A percentile compares a stretch with the other conserved stretches of the same genome.
phyloP scores from a whole-genome alignment of 2,329 filamentous ascomycete species.

The Macrophomina tecta region DNA sequence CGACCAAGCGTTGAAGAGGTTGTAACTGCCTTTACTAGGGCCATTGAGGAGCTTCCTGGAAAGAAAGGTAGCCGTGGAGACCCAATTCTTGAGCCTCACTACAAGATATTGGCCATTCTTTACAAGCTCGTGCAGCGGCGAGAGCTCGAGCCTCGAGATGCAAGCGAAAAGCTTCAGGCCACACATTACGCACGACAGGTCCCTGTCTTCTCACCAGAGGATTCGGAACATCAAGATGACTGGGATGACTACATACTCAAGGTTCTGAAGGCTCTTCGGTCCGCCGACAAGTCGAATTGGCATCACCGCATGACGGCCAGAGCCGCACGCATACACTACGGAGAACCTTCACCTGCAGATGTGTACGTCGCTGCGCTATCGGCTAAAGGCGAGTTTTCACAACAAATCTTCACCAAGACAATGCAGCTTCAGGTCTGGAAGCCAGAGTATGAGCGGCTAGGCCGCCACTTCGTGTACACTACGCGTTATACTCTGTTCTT shows the following conservation, averaged over 20 bases:
- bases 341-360: conserved; percentile 57
- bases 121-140: conserved; percentile 75
- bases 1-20: conserved; percentile 52
- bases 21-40: conserved; percentile 62
- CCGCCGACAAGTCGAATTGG: conserved; percentile 91
- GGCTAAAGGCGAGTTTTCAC: conserved; percentile 79
- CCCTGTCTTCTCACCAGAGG: conserved; percentile 36
- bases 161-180: conserved; percentile 56
- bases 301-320: conserved; percentile 89
- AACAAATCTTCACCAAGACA: conserved; percentile 89
- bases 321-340: conserved; percentile 66
- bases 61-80: conserved; percentile 67
- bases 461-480: conserved; percentile 91
- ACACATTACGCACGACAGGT: conserved; percentile 63
- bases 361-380: conserved; percentile 58
- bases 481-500: conserved; percentile 86
- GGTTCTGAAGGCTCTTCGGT: conserved; percentile 64
- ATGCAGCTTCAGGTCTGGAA: conserved; percentile 97
- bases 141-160: conserved; percentile 53
- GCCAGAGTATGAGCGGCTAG: conserved; percentile 82
- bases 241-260: conserved; percentile 68
- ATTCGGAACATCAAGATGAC: conserved; percentile 51
- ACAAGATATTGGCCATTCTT: conserved; percentile 82
- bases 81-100: conserved; percentile 87
- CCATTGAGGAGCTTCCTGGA: conserved; percentile 67